Conservation (phyloP, 208 protist genomes). For the Acanthamoeba castellanii region DNA sequence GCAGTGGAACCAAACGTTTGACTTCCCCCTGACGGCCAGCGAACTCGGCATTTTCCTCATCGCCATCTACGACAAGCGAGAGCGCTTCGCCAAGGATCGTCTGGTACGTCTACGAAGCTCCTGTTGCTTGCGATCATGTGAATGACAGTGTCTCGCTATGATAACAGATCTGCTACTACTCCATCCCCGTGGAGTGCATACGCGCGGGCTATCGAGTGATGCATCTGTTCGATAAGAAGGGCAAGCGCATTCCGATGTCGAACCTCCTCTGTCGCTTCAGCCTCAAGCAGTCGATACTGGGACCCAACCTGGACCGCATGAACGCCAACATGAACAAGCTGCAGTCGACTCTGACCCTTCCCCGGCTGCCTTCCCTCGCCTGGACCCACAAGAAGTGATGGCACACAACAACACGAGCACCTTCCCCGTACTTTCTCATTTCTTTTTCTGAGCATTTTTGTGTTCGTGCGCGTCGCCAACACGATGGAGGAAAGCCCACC, state of each 20-base stretch:
- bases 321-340: slow-evolving; percentile 65
- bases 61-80: slow-evolving; percentile 78
- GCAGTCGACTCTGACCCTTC: slow-evolving; percentile 15
- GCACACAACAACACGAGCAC: no score
- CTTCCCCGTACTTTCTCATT: no score
- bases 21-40: slow-evolving; percentile 68
- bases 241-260: slow-evolving; percentile 74
- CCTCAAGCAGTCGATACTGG: slow-evolving; percentile 27
- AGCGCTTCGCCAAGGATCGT: slow-evolving; percentile 75
- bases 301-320: slow-evolving; percentile 27
- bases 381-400: neutral
- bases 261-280: slow-evolving; percentile 80
- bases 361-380: slow-evolving; percentile 4
- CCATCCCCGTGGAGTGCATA: slow-evolving; percentile 67
- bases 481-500: neutral
- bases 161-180: slow-evolving; percentile 69
- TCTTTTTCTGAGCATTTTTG: no score
- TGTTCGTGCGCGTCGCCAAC: neutral
- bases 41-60: slow-evolving; percentile 78
- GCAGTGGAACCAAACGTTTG: slow-evolving; percentile 77
- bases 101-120: slow-evolving; percentile 28
- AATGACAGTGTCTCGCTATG: neutral
- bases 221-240: slow-evolving; percentile 70
- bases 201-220: slow-evolving; percentile 76
- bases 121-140: neutral